These are phyloP conservation scores for Trichoderma erinaceum DNA, from an alignment of 495 filamentous ascomycete species.

Conservation along the genomic window DNA sequence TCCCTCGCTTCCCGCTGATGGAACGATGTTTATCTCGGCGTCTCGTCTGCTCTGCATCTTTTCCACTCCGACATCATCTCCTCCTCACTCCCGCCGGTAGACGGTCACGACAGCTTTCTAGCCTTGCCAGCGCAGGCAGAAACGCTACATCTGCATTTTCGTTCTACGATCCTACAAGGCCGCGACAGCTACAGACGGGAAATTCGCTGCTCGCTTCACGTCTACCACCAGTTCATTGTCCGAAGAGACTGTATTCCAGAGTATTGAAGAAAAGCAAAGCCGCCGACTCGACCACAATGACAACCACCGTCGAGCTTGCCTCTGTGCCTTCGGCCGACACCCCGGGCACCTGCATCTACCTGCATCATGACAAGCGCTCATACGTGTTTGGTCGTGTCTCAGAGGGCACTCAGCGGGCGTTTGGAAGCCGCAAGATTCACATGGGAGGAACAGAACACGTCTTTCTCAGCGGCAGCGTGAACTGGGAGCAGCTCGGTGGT, in stretches of 20 bases:
- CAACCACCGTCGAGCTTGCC: slow-evolving; percentile 62
- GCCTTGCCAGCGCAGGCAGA: background rate
- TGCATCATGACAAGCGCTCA: slow-evolving; percentile 71
- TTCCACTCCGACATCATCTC: background rate
- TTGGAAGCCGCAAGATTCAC: slow-evolving; percentile 55
- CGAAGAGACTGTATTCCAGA: background rate
- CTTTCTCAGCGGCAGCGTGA: slow-evolving; percentile 70
- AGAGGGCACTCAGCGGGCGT: slow-evolving; percentile 80
- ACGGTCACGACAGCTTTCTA: background rate
- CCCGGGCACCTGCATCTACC: slow-evolving; percentile 64
- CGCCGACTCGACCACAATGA: slow-evolving; percentile 45
- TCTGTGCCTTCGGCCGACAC: slow-evolving; percentile 88
- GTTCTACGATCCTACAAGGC: background rate
- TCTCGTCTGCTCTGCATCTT: background rate
- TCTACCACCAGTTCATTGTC: background rate
- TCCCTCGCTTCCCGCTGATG: slow-evolving; percentile 5
- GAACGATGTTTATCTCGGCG: slow-evolving; percentile 5
- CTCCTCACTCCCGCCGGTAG: background rate
- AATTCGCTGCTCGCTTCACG: background rate
- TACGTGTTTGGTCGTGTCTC: slow-evolving; percentile 83
- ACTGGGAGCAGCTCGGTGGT: slow-evolving; percentile 73
- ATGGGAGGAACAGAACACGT: slow-evolving; percentile 60
- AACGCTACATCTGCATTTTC: background rate
- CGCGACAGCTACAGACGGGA: background rate
- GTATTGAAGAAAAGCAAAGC: background rate